Evolutionary conservation across 2,329 filamentous ascomycete species (phyloP).

Genomic region (Penicillium sp.): DNA sequence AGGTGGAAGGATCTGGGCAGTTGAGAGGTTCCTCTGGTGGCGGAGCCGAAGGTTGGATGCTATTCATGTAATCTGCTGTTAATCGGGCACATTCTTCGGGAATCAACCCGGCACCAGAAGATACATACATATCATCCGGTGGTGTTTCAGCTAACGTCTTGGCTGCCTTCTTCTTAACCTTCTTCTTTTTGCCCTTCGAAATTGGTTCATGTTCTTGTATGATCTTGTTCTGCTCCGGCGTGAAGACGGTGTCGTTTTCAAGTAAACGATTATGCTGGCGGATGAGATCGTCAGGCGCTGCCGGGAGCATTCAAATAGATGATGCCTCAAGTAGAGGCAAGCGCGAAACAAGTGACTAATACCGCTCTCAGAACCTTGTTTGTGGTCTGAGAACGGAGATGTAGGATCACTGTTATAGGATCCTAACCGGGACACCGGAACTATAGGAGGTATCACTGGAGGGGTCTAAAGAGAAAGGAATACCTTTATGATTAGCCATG

Average conservation of each 20-base stretch:
- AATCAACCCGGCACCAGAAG: not conserved
- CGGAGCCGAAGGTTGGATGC: constrained; percentile 28
- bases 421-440: not conserved
- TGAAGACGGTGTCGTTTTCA: constrained; percentile 31
- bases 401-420: constrained; percentile 4
- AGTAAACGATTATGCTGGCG: constrained; percentile 37
- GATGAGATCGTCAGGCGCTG: constrained; percentile 38
- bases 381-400: constrained; percentile 35
- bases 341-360: constrained; percentile 7
- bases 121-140: constrained; percentile 38
- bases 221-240: constrained; percentile 27
- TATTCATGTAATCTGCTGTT: constrained; percentile 17
- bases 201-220: constrained; percentile 33
- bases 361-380: constrained; percentile 33
- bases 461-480: constrained; percentile 3
- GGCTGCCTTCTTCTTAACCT: constrained; percentile 37
- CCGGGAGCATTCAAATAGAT: constrained; percentile 43
- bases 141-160: constrained; percentile 32
- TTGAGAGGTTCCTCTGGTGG: constrained; percentile 31
- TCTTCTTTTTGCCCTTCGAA: constrained; percentile 42
- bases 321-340: constrained; percentile 33
- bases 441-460: constrained; percentile 11
- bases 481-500: constrained; percentile 7
- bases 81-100: constrained; percentile 8
- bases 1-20: constrained; percentile 33